Base-by-base conservation (phyloP, 441 rosid species). In the Arabidopsis hybrid region DNA sequence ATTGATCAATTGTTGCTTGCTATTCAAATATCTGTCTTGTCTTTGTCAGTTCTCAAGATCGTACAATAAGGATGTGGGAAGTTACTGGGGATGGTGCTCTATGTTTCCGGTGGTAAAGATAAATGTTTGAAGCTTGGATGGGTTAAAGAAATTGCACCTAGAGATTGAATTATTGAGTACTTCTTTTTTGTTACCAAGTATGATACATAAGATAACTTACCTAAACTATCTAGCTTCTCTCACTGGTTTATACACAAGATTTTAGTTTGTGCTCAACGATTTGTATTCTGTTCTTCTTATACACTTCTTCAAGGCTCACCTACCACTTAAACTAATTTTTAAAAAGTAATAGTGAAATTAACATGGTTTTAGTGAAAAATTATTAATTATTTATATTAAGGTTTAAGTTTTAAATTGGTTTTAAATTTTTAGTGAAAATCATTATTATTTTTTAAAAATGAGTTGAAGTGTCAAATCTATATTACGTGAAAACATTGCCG, bases 51-150 rank as follows among this genome's bases (percentile, higher is more conserved):
- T 92, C 99, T 55, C 97, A 91, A 83, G 98, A 92, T 71, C 87
- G 98, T 79, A 88, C 92, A 35, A 88, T 91, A 66, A 95, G 92
- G 85, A 86, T 95, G 70, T 95, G 98, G 97, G 98, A 95, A 85
- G 88, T 96, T 43, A 77, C 96, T 12, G 95, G 89, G 71, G 98
- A n/a, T 97, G 81, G 89, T 88, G 84, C 78, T 95, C 69, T 87
- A 92, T 38, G 42, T 38, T 38, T 38, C 26, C 26, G 26, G 26
- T 21, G 26, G 26, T 21, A 21, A 21, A 21, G 26, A 21, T 21
- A 21, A 21, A 21, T 21, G 26, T 21, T 21, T 21, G 26, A 21
- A 21, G 26, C 26, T 21, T 21, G 26, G 26, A 0, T 21, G 26
- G 26, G 26, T 21, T 21, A 0, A 21, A 21, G 26, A 21, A 31